A percentile compares a stretch with the other conserved stretches of the same genome.
Conservation (phyloP, 1,139 yeast genomes). For the Wickerhamomyces sp. region DNA sequence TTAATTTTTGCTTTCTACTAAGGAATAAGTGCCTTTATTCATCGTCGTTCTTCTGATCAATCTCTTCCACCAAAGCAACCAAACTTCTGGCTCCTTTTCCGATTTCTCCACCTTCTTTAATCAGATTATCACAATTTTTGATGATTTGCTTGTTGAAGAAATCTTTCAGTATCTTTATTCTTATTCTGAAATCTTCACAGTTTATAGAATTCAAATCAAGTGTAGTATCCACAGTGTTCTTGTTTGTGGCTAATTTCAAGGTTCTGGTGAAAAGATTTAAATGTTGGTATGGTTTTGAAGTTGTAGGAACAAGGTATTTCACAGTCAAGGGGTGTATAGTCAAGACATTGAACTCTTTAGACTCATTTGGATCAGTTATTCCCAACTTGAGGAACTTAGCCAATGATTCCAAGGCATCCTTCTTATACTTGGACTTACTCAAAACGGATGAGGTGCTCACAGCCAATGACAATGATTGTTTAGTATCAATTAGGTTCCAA, state of each 20-base stretch:
- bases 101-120: slow-evolving; percentile 72
- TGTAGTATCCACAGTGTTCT: slow-evolving; percentile 10
- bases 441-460: slow-evolving; percentile 41
- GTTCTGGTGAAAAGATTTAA: slow-evolving; percentile 47
- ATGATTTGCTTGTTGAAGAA: slow-evolving; percentile 45
- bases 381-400: slow-evolving; percentile 38
- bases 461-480: slow-evolving; percentile 41
- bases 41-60: slow-evolving; percentile 3
- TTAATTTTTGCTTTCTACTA: no score
- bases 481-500: slow-evolving; percentile 49
- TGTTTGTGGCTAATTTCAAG: slow-evolving; percentile 21
- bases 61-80: slow-evolving; percentile 20
- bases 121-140: slow-evolving; percentile 45
- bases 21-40: not conserved
- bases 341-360: slow-evolving; percentile 3
- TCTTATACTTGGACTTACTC: slow-evolving; percentile 28
- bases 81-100: slow-evolving; percentile 52
- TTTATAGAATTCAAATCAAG: slow-evolving; percentile 29
- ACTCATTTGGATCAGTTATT: slow-evolving; percentile 25
- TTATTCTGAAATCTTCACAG: slow-evolving; percentile 58
- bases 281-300: slow-evolving; percentile 57
- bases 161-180: slow-evolving; percentile 51
- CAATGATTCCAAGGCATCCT: slow-evolving; percentile 34
- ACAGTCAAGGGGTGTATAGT: slow-evolving; percentile 41
- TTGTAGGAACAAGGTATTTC: slow-evolving; percentile 48